phyloP scores from a whole-genome alignment of 768 basidiomycete genomes.

The Russula sp. region DNA sequence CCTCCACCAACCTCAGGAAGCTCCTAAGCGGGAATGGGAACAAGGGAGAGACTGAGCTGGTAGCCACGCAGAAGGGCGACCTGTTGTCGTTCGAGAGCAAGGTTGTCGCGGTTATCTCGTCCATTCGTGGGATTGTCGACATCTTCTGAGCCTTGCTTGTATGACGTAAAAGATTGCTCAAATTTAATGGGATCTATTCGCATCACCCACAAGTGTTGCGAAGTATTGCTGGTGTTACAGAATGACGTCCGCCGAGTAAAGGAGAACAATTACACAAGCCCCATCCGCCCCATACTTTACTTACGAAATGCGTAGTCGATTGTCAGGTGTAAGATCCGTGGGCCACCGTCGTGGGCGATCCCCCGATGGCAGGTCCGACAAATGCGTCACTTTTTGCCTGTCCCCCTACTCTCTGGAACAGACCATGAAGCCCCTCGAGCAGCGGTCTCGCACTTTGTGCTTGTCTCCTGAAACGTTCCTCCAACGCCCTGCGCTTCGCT shows the following conservation, averaged over 20 bases:
- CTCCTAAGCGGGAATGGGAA: slow-evolving; percentile 32
- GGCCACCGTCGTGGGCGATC: not conserved
- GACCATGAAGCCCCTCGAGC: slow-evolving; percentile 9
- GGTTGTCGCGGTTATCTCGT: slow-evolving; percentile 29
- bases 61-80: slow-evolving; percentile 33
- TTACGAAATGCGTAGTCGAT: not conserved
- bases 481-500: slow-evolving; percentile 5
- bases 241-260: not conserved
- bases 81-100: slow-evolving; percentile 33
- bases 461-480: slow-evolving; percentile 6
- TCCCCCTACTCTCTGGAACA: slow-evolving; percentile 6
- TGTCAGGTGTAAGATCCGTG: not conserved
- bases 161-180: not conserved
- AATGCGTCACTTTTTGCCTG: not conserved
- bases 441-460: slow-evolving; percentile 12
- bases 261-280: not conserved
- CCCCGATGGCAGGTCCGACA: not conserved
- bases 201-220: not conserved
- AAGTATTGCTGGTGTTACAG: not conserved
- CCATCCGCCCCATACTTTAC: not conserved
- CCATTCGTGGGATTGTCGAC: slow-evolving; percentile 29
- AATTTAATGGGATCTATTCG: not conserved
- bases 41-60: slow-evolving; percentile 32
- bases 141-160: slow-evolving; percentile 25
- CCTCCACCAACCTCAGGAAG: slow-evolving; percentile 25